Percentiles rank a stretch among this genome's conserved stretches.
Conservation (phyloP, 1,284 basidiomycete species). For the Puccinia horiana region DNA sequence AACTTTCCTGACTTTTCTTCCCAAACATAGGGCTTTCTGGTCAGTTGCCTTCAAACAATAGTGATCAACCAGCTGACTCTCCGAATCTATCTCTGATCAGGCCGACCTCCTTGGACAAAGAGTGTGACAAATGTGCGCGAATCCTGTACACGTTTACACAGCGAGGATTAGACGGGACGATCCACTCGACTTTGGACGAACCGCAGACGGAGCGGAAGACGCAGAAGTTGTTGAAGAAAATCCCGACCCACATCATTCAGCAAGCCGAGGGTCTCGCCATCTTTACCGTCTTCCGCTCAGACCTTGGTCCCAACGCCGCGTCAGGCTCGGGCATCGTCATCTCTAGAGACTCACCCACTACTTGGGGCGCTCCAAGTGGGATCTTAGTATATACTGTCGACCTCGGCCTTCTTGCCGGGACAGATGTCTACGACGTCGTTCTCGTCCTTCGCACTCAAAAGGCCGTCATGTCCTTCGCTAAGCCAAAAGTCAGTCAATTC, state of each 20-base stretch:
- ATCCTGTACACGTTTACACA: slow-evolving; percentile 52
- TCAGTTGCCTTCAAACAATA: background rate
- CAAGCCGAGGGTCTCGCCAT: slow-evolving; percentile 53
- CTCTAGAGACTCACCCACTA: slow-evolving; percentile 54
- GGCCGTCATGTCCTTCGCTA: slow-evolving; percentile 52
- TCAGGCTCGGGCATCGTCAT: slow-evolving; percentile 43
- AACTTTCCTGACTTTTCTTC: background rate
- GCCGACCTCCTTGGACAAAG: slow-evolving; percentile 51
- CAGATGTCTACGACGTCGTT: slow-evolving; percentile 60
- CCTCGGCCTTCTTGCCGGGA: slow-evolving; percentile 56
- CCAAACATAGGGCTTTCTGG: slow-evolving; percentile 4
- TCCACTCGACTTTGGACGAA: slow-evolving; percentile 47
- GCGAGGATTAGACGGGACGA: background rate
- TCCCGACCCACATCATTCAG: slow-evolving; percentile 52
- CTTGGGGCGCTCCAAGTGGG: slow-evolving; percentile 44
- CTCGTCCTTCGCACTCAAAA: slow-evolving; percentile 57
- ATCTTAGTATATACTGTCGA: slow-evolving; percentile 57
- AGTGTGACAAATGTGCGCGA: slow-evolving; percentile 51
- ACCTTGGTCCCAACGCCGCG: background rate
- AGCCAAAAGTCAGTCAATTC: slow-evolving; percentile 26
- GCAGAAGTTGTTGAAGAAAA: slow-evolving; percentile 57
- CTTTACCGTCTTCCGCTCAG: slow-evolving; percentile 55
- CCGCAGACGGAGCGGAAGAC: slow-evolving; percentile 53
- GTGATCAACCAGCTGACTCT: background rate
- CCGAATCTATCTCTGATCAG: background rate